Percentiles rank a stretch among this genome's conserved stretches.
Conservation (phyloP, 1,284 basidiomycete genomes). For the Cutaneotrichosporon cavernicola region DNA sequence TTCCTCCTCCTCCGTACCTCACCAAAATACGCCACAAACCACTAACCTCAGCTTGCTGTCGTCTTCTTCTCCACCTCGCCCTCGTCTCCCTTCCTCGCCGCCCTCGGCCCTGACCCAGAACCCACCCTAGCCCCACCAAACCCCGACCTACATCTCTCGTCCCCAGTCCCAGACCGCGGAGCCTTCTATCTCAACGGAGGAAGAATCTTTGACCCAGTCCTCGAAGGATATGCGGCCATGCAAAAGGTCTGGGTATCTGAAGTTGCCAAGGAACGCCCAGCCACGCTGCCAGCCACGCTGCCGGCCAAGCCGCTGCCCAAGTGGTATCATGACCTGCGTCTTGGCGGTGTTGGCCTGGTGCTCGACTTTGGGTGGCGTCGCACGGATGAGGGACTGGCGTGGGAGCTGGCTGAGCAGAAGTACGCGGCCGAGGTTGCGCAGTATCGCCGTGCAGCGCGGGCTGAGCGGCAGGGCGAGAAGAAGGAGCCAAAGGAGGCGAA, state of each 20-base stretch:
- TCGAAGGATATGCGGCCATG: constrained; percentile 37
- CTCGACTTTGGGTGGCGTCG: constrained; percentile 42
- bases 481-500: too few species aligned
- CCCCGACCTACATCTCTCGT: constrained; percentile 18
- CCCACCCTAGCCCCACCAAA: constrained; percentile 1
- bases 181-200: constrained; percentile 38
- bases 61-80: constrained; percentile 44
- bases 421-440: constrained; percentile 4
- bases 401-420: constrained; percentile 36
- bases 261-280: neutral
- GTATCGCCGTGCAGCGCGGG: constrained; percentile 7
- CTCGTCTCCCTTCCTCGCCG: constrained; percentile 42
- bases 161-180: constrained; percentile 31
- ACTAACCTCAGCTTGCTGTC: constrained; percentile 33
- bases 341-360: constrained; percentile 40
- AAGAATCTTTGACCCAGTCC: constrained; percentile 36
- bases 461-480: neutral
- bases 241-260: constrained; percentile 16
- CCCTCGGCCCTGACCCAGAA: constrained; percentile 14
- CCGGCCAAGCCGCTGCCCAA: constrained; percentile 24
- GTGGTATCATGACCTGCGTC: constrained; percentile 38
- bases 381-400: constrained; percentile 39
- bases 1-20: too few species aligned
- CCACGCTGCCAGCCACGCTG: neutral
- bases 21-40: neutral